A percentile compares a stretch with the other conserved stretches of the same genome.
phyloP scores from a whole-genome alignment of 352 stramenopile genomes.

The Phytophthora constricta region DNA sequence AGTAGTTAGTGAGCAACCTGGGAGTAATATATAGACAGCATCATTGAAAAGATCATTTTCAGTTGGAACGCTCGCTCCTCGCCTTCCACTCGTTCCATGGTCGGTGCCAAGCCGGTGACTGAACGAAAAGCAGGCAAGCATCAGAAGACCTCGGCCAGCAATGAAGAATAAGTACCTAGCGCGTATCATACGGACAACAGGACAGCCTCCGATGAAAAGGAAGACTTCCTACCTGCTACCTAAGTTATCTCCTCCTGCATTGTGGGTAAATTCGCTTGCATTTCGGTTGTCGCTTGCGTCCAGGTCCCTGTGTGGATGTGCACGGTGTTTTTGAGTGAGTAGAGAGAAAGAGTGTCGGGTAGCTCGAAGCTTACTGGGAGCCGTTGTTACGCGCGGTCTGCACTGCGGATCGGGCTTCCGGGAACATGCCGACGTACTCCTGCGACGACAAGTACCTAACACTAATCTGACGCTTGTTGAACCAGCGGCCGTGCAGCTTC shows the following conservation, averaged over 20 bases:
- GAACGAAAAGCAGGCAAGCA: conserved; percentile 40
- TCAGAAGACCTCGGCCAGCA: conserved; percentile 33
- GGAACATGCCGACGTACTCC: conserved; percentile 92
- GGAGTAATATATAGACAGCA: conserved; percentile 34
- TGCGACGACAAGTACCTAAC: conserved; percentile 86
- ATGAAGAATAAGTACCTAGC: conserved; percentile 19
- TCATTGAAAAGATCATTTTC: conserved; percentile 22
- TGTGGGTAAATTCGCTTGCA: too few relatives aligned
- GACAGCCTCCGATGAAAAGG: not conserved
- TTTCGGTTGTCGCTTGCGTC: conserved; percentile 1
- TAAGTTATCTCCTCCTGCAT: not conserved
- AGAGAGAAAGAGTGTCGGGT: conserved; percentile 27
- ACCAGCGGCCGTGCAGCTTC: conserved; percentile 89
- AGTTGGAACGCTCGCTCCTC: conserved; percentile 17
- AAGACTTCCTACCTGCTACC: not conserved
- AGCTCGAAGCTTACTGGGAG: conserved; percentile 35
- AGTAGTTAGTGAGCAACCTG: conserved; percentile 18
- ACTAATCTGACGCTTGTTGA: conserved; percentile 91
- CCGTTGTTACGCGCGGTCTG: conserved; percentile 55
- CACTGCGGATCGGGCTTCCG: conserved; percentile 73
- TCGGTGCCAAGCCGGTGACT: conserved; percentile 23
- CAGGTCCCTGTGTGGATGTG: conserved; percentile 29
- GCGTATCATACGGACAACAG: conserved; percentile 29
- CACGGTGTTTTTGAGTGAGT: conserved; percentile 33
- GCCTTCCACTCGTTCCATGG: conserved; percentile 10